Percentiles rank a stretch among this genome's conserved stretches.
Evolutionary conservation across 2,329 filamentous ascomycete species (phyloP).

Genomic region (Fusarium tuaranense): DNA sequence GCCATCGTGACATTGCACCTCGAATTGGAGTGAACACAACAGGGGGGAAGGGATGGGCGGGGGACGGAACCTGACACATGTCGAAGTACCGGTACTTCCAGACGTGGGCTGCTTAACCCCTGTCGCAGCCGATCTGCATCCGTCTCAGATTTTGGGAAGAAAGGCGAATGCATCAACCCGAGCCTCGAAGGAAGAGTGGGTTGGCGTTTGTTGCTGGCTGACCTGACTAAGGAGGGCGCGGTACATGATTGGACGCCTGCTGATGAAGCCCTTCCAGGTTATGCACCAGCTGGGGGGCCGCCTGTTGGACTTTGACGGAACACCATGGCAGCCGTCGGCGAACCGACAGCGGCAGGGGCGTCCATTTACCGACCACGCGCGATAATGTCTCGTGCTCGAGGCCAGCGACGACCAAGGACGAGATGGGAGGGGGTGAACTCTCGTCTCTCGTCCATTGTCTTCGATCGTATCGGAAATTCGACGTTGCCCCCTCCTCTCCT

Average conservation of each 20-base stretch:
- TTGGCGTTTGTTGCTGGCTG: slow-evolving; percentile 34
- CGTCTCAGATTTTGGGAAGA: slow-evolving; percentile 51
- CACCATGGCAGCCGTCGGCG: slow-evolving; percentile 36
- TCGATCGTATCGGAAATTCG: slow-evolving; percentile 17
- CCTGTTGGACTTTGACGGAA: slow-evolving; percentile 39
- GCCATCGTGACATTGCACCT: slow-evolving; percentile 39
- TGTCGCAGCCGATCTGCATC: slow-evolving; percentile 51
- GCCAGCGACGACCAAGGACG: neutral
- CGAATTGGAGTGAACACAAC: slow-evolving; percentile 37
- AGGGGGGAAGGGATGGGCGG: slow-evolving; percentile 38
- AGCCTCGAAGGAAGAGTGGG: slow-evolving; percentile 41
- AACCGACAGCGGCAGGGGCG: slow-evolving; percentile 39
- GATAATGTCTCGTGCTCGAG: neutral
- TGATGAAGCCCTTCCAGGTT: slow-evolving; percentile 36
- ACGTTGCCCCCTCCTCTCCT: slow-evolving; percentile 19
- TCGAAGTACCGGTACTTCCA: slow-evolving; percentile 44
- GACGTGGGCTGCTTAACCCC: slow-evolving; percentile 39
- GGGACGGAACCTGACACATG: slow-evolving; percentile 46
- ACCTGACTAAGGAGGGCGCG: slow-evolving; percentile 35
- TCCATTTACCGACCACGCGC: slow-evolving; percentile 26
- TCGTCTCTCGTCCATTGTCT: neutral
- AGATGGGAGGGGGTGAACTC: neutral
- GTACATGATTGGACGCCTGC: slow-evolving; percentile 32
- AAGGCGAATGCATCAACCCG: slow-evolving; percentile 45
- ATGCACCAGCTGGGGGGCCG: slow-evolving; percentile 41